Conservation (phyloP, 2,329 filamentous ascomycete species). For the Nigrospora sphaerica region DNA sequence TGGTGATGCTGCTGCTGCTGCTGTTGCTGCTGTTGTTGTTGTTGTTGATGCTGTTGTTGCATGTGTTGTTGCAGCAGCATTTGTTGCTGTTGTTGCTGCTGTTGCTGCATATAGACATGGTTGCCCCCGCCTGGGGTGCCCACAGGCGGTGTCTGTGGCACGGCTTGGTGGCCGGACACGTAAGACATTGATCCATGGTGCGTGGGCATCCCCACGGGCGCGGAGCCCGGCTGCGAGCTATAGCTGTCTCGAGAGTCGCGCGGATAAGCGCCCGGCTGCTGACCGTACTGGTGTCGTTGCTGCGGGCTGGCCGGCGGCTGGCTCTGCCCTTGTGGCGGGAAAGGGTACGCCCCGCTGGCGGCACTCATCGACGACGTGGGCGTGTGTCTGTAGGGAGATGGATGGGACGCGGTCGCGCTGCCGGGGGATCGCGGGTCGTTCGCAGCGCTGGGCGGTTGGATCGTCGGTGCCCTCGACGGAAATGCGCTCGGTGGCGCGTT, state of each 20-base stretch:
- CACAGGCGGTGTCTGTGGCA: conserved; percentile 44
- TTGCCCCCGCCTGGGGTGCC: conserved; percentile 30
- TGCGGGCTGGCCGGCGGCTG: conserved; percentile 41
- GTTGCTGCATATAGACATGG: conserved; percentile 29
- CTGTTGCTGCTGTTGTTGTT: conserved; percentile 30
- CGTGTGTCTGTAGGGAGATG: conserved; percentile 43
- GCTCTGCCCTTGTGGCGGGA: conserved; percentile 30
- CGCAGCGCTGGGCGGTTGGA: conserved; percentile 36
- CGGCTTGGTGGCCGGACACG: conserved; percentile 28
- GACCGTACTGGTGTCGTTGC: conserved; percentile 45
- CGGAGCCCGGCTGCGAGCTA: conserved; percentile 25
- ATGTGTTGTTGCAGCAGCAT: conserved; percentile 24
- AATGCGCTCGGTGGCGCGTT: conserved; percentile 31
- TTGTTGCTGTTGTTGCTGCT: conserved; percentile 22
- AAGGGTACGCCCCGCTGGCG: conserved; percentile 39
- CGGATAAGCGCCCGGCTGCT: conserved; percentile 27
- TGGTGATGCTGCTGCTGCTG: conserved; percentile 27
- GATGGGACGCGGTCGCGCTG: conserved; percentile 32
- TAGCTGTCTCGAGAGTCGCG: conserved; percentile 36
- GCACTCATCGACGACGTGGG: conserved; percentile 36
- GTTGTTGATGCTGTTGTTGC: conserved; percentile 31
- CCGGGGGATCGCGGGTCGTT: conserved; percentile 45
- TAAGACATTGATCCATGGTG: conserved; percentile 26
- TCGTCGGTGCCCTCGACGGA: conserved; percentile 26
- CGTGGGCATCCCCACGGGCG: conserved; percentile 25